Percentiles rank a stretch among this genome's conserved stretches.
Conservation (phyloP, 345 rosid species). For the Gossypioides kirkii region DNA sequence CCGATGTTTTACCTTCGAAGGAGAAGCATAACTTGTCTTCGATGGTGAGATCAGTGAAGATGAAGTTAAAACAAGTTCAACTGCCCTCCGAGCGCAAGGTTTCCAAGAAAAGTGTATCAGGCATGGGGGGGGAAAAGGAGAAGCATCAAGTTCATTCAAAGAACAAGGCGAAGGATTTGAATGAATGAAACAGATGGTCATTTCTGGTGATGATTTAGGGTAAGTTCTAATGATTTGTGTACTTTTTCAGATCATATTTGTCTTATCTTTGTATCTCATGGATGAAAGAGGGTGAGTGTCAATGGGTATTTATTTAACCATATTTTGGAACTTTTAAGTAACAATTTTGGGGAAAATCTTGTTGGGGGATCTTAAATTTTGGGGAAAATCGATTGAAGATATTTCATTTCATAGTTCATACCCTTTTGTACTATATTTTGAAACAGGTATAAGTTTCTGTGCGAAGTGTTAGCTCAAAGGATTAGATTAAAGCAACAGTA, state of each 20-base stretch:
- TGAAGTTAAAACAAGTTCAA: constrained; percentile 54
- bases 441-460: too few species aligned
- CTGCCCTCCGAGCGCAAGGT: constrained; percentile 25
- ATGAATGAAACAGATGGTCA: constrained; percentile 12
- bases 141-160: constrained; percentile 18
- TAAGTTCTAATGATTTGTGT: background rate
- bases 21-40: constrained; percentile 52
- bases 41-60: constrained; percentile 67
- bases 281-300: background rate
- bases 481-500: too few species aligned
- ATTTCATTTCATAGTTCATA: too few species aligned
- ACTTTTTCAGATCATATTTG: background rate
- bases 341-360: background rate
- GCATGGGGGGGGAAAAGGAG: background rate
- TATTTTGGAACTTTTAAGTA: background rate
- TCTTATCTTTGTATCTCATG: background rate
- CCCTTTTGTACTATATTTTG: too few species aligned
- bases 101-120: constrained; percentile 20
- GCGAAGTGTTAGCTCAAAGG: too few species aligned
- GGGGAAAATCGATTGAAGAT: too few species aligned
- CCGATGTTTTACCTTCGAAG: constrained; percentile 27
- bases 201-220: background rate
- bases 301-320: background rate
- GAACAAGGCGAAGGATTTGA: constrained; percentile 24
- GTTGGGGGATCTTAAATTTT: too few species aligned